A percentile compares a stretch with the other conserved stretches of the same genome.
These are phyloP conservation scores for Eucalyptus curtisii DNA, from an alignment of 345 rosid species.

Conservation along the genomic window DNA sequence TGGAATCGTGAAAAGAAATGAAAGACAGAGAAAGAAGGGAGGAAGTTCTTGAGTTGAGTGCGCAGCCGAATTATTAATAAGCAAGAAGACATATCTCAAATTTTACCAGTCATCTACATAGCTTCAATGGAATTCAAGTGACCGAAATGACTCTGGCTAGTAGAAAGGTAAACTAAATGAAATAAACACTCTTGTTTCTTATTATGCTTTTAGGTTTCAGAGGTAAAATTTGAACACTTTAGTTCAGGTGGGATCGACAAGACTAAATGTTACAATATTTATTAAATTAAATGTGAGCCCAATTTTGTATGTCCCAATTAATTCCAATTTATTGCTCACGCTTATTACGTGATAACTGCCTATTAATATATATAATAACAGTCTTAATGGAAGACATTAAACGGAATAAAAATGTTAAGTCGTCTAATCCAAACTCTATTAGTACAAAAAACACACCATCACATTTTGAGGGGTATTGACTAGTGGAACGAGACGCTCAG, in stretches of 20 bases:
- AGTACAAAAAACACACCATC: too few relatives aligned
- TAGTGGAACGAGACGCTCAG: rapidly evolving
- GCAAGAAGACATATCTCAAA: background rate
- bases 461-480: too few relatives aligned
- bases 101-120: background rate
- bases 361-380: too few relatives aligned
- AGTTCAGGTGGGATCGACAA: background rate
- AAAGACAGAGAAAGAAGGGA: background rate
- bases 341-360: too few relatives aligned
- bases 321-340: too few relatives aligned
- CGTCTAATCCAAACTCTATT: rapidly evolving
- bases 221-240: background rate
- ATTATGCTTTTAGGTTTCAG: background rate
- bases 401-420: too few relatives aligned
- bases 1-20: background rate
- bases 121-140: background rate
- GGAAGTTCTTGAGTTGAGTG: background rate
- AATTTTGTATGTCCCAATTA: too few relatives aligned
- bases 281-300: too few relatives aligned
- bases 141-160: background rate
- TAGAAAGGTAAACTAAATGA: background rate
- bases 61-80: background rate
- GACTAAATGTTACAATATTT: background rate
- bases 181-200: background rate
- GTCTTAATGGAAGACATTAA: too few relatives aligned